Conservation (phyloP, 352 stramenopile genomes). For the Pythium monospermum region DNA sequence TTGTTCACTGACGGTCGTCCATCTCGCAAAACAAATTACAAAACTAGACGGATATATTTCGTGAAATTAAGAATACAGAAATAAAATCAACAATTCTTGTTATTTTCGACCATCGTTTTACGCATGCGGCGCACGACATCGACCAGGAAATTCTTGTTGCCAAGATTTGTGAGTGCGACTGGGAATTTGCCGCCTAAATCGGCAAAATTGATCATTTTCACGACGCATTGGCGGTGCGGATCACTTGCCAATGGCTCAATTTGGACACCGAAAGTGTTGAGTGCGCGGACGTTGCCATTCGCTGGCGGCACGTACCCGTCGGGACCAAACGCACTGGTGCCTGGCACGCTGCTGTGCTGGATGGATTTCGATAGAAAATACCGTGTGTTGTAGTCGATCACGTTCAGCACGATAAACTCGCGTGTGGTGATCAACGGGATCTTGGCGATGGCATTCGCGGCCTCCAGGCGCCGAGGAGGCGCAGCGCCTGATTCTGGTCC, state of each 20-base stretch:
- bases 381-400: constrained; percentile 9
- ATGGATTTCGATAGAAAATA: constrained; percentile 15
- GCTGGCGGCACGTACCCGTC: constrained; percentile 2
- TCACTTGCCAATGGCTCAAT: constrained; percentile 7
- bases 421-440: constrained; percentile 20
- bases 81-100: too few relatives aligned
- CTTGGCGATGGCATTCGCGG: neutral
- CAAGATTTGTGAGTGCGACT: constrained; percentile 7
- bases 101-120: constrained; percentile 10
- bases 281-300: constrained; percentile 10
- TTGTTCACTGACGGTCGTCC: too few relatives aligned
- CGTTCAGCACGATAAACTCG: constrained; percentile 25
- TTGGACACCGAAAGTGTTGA: constrained; percentile 18
- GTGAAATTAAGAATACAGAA: too few relatives aligned
- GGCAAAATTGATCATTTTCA: constrained; percentile 17
- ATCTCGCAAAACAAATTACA: too few relatives aligned
- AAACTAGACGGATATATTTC: too few relatives aligned
- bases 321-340: constrained; percentile 8
- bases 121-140: constrained; percentile 21
- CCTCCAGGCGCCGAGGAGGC: neutral
- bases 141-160: constrained; percentile 19
- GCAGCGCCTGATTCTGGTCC: too few relatives aligned
- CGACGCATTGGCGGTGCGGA: constrained; percentile 4
- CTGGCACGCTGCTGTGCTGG: constrained; percentile 6
- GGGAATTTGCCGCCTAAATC: constrained; percentile 14